A percentile compares a stretch with the other conserved stretches of the same genome.
Conservation (phyloP, 176 grass and related monocot species). For the Hordeum marinum region DNA sequence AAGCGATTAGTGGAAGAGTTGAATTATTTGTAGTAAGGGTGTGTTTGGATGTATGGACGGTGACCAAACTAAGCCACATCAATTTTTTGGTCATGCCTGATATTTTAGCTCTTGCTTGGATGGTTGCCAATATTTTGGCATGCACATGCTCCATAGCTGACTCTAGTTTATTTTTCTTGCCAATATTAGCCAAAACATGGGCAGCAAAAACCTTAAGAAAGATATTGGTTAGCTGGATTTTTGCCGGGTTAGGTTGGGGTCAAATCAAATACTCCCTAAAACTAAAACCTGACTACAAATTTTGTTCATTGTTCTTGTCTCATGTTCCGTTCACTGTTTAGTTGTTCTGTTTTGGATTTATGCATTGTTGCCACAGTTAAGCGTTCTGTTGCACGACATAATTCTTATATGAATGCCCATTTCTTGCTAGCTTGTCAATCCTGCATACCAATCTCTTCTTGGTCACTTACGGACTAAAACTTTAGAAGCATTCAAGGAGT, state of each 20-base stretch:
- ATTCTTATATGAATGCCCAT: conserved; percentile 12
- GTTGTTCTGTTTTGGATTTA: not conserved
- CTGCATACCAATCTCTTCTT: conserved; percentile 85
- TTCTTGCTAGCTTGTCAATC: conserved; percentile 70
- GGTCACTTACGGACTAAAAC: conserved; percentile 73
- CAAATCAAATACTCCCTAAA: too few species aligned
- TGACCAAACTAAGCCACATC: too few species aligned
- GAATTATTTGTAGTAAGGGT: not conserved
- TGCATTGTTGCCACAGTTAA: conserved; percentile 15
- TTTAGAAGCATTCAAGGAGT: conserved; percentile 73
- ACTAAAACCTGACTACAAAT: not conserved
- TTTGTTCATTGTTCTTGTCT: not conserved
- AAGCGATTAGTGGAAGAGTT: not conserved
- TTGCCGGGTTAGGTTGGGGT: too few species aligned
- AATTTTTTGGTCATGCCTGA: too few species aligned
- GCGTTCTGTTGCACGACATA: not conserved
- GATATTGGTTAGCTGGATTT: too few species aligned
- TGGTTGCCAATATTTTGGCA: too few species aligned
- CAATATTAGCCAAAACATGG: too few species aligned
- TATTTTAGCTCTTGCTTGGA: too few species aligned
- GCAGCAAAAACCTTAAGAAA: too few species aligned
- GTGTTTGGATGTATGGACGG: too few species aligned
- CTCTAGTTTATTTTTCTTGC: too few species aligned
- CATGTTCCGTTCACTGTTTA: not conserved
- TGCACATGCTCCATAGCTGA: too few species aligned